phyloP scores from a whole-genome alignment of 495 filamentous ascomycete genomes.

The Sabuloglossum arenarium region DNA sequence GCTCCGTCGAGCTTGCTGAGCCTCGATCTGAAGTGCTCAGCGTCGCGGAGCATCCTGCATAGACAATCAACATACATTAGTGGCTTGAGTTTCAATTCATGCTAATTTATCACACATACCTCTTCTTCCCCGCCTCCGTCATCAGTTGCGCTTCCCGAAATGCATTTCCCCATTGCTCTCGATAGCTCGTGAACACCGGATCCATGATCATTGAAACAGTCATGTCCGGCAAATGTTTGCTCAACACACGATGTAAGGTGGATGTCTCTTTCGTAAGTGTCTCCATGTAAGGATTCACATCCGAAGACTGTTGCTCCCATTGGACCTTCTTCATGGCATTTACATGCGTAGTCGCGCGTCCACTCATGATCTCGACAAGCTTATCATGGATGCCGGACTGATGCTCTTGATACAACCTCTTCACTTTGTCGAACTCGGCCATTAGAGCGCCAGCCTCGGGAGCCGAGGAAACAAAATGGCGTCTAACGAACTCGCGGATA shows the following conservation, averaged over 20 bases:
- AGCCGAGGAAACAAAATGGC: constrained; percentile 40
- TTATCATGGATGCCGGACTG: constrained; percentile 89
- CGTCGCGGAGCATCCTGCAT: constrained; percentile 57
- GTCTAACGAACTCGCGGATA: constrained; percentile 72
- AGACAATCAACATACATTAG: not conserved
- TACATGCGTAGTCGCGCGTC: constrained; percentile 48
- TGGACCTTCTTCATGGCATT: constrained; percentile 54
- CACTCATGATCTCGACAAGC: constrained; percentile 86
- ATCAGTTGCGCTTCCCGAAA: constrained; percentile 44
- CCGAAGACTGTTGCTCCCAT: constrained; percentile 36
- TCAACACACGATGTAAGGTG: constrained; percentile 71
- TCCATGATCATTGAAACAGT: constrained; percentile 72
- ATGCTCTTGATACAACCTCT: constrained; percentile 76
- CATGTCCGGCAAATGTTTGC: constrained; percentile 61
- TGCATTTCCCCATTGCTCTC: constrained; percentile 58
- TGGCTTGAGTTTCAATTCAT: not conserved
- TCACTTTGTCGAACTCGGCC: constrained; percentile 85
- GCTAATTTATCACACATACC: constrained; percentile 30
- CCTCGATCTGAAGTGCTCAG: constrained; percentile 49
- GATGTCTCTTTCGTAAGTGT: constrained; percentile 73
- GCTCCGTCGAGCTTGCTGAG: constrained; percentile 68
- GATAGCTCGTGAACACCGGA: constrained; percentile 73
- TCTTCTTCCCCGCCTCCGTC: constrained; percentile 44
- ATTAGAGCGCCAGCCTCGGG: constrained; percentile 32
- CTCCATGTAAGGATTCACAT: constrained; percentile 66